Evolutionary conservation across 2,329 filamentous ascomycete species (phyloP).

Genomic region (Sporothrix humicola): DNA sequence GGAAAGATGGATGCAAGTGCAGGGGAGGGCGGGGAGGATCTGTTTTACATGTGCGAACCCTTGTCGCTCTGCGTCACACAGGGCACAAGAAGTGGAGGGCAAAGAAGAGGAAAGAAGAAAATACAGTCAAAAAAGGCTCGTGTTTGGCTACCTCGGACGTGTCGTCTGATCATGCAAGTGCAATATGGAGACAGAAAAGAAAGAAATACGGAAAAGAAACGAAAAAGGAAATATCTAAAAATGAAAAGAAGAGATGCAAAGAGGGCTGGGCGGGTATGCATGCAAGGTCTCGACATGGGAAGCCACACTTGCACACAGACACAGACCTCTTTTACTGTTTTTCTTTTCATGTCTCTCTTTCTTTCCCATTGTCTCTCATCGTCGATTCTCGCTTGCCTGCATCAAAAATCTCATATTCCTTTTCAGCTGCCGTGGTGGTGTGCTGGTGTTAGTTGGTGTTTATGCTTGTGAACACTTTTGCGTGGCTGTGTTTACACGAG

Average conservation of each 20-base stretch:
- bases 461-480: neutral
- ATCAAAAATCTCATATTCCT: neutral
- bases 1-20: neutral
- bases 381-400: neutral
- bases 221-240: neutral
- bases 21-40: neutral
- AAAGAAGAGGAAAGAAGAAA: too few species aligned
- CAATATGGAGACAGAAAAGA: neutral
- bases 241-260: too few species aligned
- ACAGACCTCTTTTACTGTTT: neutral
- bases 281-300: slow-evolving; percentile 23
- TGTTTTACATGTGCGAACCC: slow-evolving; percentile 23
- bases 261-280: neutral
- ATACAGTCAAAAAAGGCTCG: neutral
- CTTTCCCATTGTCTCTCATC: neutral
- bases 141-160: neutral
- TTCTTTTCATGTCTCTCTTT: neutral
- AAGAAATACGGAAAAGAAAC: neutral
- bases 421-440: neutral
- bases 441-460: neutral
- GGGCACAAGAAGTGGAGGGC: neutral
- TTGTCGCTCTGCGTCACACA: neutral
- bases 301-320: neutral
- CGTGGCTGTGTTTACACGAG: slow-evolving; percentile 4
- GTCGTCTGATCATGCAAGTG: slow-evolving; percentile 20